Conservation (phyloP, 352 stramenopile species). For the Phytophthora vignae region DNA sequence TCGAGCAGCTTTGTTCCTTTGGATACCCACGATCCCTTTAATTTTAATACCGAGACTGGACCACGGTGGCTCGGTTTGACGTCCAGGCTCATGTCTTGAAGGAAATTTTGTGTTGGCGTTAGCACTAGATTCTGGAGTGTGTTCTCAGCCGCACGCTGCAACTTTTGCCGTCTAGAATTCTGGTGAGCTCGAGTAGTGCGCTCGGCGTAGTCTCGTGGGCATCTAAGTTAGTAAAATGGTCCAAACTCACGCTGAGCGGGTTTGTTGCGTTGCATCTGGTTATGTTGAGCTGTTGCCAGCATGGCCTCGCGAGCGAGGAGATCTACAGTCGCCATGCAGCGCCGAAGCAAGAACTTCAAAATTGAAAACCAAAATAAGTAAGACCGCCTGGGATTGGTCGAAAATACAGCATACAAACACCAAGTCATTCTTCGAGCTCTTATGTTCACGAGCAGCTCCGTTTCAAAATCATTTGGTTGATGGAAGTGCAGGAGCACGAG, state of each 20-base stretch:
- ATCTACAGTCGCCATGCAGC: too few relatives aligned
- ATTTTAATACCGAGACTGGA: background rate
- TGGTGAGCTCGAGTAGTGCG: too few relatives aligned
- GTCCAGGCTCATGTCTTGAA: too few relatives aligned
- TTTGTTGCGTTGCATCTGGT: background rate
- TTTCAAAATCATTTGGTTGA: constrained; percentile 39
- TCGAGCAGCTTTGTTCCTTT: background rate
- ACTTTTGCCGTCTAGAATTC: too few relatives aligned
- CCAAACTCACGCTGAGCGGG: background rate
- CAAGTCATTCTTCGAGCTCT: constrained; percentile 12
- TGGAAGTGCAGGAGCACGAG: constrained; percentile 33
- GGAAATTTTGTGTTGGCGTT: too few relatives aligned
- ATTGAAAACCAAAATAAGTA: background rate
- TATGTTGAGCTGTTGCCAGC: too few relatives aligned
- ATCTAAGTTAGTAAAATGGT: background rate
- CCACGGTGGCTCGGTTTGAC: too few relatives aligned
- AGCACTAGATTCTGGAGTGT: too few relatives aligned
- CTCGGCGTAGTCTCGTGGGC: background rate
- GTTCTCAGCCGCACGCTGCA: too few relatives aligned
- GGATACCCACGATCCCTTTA: background rate
- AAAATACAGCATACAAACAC: constrained; percentile 13
- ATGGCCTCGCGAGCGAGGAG: too few relatives aligned
- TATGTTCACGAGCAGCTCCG: constrained; percentile 17
- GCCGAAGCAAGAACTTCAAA: too few relatives aligned
- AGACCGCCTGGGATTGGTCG: constrained; percentile 5